phyloP scores from a whole-genome alignment of 2,329 filamentous ascomycete genomes.

The Cladophialophora carrionii region DNA sequence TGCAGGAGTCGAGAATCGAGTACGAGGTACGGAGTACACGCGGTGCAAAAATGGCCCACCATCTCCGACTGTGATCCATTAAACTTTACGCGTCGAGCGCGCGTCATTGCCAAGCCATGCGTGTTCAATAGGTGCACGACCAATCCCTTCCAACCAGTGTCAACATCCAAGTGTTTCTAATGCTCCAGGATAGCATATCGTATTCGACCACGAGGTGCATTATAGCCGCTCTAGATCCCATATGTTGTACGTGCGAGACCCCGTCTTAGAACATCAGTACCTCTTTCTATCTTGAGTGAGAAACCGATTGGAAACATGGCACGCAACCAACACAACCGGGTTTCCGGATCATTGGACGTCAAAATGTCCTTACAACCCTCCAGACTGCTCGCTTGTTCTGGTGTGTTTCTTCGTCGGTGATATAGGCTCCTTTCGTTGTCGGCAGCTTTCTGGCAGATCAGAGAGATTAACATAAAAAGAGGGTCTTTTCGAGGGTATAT shows the following conservation, averaged over 20 bases:
- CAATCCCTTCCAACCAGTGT: too few relatives aligned
- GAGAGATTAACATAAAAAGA: not conserved
- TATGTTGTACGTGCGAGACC: not conserved
- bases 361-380: not conserved
- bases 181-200: not conserved
- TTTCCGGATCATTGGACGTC: not conserved
- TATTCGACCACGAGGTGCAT: not conserved
- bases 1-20: not conserved
- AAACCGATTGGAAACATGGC: not conserved
- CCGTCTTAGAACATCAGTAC: not conserved
- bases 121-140: not conserved
- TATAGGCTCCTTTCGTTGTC: not conserved
- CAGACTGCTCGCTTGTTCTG: not conserved
- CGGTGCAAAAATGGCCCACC: slow-evolving; percentile 2
- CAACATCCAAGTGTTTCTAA: too few relatives aligned
- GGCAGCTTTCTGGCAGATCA: not conserved
- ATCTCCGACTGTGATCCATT: not conserved
- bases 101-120: not conserved
- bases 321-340: not conserved
- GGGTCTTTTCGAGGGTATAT: not conserved
- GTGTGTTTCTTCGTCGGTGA: not conserved
- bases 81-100: slow-evolving; percentile 4
- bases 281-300: not conserved
- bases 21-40: not conserved
- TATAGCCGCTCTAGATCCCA: too few relatives aligned